Percentiles rank a stretch among this genome's conserved stretches.
Evolutionary conservation across 139 green algal species (phyloP).

Genomic region (Eudorina sp.): DNA sequence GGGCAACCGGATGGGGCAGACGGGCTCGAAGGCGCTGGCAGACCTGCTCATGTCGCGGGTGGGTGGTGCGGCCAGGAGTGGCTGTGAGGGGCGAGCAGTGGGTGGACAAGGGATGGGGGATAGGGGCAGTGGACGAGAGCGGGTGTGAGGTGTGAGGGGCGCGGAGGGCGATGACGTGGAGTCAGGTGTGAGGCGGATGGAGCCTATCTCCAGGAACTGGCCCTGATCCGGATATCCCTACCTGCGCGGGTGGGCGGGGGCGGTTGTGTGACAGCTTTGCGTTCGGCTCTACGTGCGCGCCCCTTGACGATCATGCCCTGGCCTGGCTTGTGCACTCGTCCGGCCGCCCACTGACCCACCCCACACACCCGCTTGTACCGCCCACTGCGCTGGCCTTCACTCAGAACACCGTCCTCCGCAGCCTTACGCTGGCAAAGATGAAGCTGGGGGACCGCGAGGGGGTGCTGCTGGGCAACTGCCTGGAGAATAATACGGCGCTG

Average conservation of each 20-base stretch:
- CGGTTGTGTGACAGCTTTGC: too few species aligned
- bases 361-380: too few species aligned
- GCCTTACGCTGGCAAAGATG: conserved; percentile 61
- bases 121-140: too few species aligned
- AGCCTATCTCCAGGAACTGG: too few species aligned
- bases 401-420: conserved; percentile 35
- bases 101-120: background rate
- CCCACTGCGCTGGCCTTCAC: too few species aligned
- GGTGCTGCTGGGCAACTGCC: conserved; percentile 39
- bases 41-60: conserved; percentile 53
- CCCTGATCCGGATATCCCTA: too few species aligned
- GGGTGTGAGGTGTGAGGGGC: background rate
- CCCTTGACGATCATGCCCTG: too few species aligned
- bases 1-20: conserved; percentile 56
- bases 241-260: too few species aligned
- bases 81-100: background rate
- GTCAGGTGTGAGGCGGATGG: too few species aligned
- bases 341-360: too few species aligned
- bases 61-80: background rate
- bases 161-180: background rate
- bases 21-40: conserved; percentile 52
- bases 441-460: conserved; percentile 60
- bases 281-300: too few species aligned
- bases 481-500: conserved; percentile 67
- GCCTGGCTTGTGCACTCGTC: too few species aligned